A percentile compares a stretch with the other conserved stretches of the same genome.
phyloP scores from a whole-genome alignment of 1,139 yeast genomes.

The Geotrichum carabidarum region DNA sequence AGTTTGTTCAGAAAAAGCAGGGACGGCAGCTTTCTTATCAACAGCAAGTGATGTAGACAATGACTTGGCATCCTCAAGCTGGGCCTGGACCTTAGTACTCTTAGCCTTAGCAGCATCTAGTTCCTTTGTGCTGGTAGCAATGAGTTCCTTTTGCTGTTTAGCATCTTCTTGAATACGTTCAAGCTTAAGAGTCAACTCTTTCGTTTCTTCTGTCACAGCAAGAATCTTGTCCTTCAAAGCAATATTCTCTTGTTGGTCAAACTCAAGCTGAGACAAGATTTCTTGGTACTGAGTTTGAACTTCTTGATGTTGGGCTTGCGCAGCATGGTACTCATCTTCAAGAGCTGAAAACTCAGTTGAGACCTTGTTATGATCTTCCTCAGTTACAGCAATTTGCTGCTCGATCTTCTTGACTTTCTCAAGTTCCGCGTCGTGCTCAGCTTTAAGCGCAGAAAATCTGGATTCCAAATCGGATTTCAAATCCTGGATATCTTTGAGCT shows the following conservation, averaged over 20 bases:
- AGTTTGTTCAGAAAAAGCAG: not conserved
- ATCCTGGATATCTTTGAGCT: slow-evolving; percentile 57
- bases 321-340: slow-evolving; percentile 45
- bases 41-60: slow-evolving; percentile 32
- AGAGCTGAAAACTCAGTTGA: slow-evolving; percentile 40
- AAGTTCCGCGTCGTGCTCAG: slow-evolving; percentile 74
- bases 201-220: slow-evolving; percentile 59
- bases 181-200: slow-evolving; percentile 53
- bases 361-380: slow-evolving; percentile 65
- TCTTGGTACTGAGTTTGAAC: slow-evolving; percentile 59
- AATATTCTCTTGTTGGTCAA: slow-evolving; percentile 61
- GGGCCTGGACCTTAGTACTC: slow-evolving; percentile 44
- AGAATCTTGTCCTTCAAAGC: slow-evolving; percentile 64
- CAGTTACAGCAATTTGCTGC: slow-evolving; percentile 46
- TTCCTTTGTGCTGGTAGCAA: slow-evolving; percentile 65
- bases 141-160: slow-evolving; percentile 57
- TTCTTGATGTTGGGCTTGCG: slow-evolving; percentile 65
- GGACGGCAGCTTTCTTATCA: too few relatives aligned
- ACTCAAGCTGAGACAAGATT: slow-evolving; percentile 55
- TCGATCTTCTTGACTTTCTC: slow-evolving; percentile 54
- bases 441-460: slow-evolving; percentile 60
- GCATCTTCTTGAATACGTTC: slow-evolving; percentile 50
- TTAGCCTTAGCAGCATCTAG: slow-evolving; percentile 53
- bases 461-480: slow-evolving; percentile 67
- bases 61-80: slow-evolving; percentile 36